These are phyloP conservation scores for Globisporangium apiculatum DNA, from an alignment of 352 stramenopile species.

Conservation along the genomic window DNA sequence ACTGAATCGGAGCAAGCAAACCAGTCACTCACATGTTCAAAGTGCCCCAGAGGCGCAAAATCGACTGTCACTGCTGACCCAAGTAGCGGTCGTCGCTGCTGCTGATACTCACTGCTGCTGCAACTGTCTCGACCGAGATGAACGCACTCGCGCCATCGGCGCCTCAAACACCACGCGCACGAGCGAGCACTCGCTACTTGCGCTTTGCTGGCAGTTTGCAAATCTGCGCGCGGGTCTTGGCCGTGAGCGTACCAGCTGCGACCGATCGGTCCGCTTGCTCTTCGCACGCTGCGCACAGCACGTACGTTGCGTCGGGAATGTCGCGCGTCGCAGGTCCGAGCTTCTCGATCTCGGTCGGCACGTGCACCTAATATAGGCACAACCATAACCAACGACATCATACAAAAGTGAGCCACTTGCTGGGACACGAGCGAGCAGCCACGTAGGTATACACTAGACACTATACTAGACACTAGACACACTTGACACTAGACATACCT, in stretches of 20 bases:
- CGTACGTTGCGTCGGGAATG: conserved; percentile 44
- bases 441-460: no score
- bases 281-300: conserved; percentile 48
- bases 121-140: not conserved
- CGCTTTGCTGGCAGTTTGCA: conserved; percentile 5
- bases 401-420: no score
- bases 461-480: not conserved
- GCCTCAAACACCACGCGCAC: no score
- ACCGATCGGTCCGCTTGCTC: conserved; percentile 24
- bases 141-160: no score
- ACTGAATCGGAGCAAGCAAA: no score
- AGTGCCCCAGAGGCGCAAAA: no score
- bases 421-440: no score
- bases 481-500: conserved; percentile 21
- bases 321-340: conserved; percentile 44
- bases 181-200: not conserved
- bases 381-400: no score
- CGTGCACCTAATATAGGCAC: conserved; percentile 25
- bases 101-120: no score
- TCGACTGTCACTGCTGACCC: no score
- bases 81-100: no score
- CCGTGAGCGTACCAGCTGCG: conserved; percentile 36
- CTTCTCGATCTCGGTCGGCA: conserved; percentile 30
- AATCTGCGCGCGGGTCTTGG: conserved; percentile 27
- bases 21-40: no score